phyloP scores from a whole-genome alignment of 495 filamentous ascomycete species.

The Neurospora sp. region DNA sequence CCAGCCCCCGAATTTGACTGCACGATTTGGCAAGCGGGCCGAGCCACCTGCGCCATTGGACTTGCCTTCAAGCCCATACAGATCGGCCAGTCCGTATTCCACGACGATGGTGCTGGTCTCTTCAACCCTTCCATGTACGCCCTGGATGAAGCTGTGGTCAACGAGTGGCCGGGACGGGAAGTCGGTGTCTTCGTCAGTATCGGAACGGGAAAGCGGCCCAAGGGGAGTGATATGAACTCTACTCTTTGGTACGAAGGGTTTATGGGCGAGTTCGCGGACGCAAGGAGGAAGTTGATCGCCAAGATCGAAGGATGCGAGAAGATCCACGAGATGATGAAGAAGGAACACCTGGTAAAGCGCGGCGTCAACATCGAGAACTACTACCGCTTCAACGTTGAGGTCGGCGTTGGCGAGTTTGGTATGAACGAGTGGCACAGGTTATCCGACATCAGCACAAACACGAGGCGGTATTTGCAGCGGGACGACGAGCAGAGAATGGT shows the following conservation, averaged over 20 bases:
- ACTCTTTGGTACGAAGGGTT: conserved; percentile 91
- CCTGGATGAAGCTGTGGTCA: conserved; percentile 80
- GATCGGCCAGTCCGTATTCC: conserved; percentile 85
- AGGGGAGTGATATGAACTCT: conserved; percentile 54
- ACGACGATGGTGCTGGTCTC: conserved; percentile 84
- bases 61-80: conserved; percentile 93
- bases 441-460: conserved; percentile 86
- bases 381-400: conserved; percentile 93
- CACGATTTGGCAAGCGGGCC: conserved; percentile 90
- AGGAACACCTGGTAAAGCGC: conserved; percentile 62
- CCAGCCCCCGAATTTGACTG: conserved; percentile 81
- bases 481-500: conserved; percentile 66
- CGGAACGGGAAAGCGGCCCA: conserved; percentile 81
- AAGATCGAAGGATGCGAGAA: conserved; percentile 95
- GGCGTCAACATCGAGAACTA: conserved; percentile 85
- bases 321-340: conserved; percentile 75
- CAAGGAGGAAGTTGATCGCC: conserved; percentile 65
- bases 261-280: conserved; percentile 85
- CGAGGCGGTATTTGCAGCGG: conserved; percentile 69
- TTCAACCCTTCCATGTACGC: conserved; percentile 84
- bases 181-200: conserved; percentile 84
- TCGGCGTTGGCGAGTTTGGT: conserved; percentile 93
- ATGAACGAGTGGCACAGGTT: conserved; percentile 98
- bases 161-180: conserved; percentile 91
- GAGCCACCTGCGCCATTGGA: conserved; percentile 86